Evolutionary conservation across 2,329 filamentous ascomycete species (phyloP), one percentile per base, ranked within the genome.

Genomic region (Colletotrichum karsti): DNA sequence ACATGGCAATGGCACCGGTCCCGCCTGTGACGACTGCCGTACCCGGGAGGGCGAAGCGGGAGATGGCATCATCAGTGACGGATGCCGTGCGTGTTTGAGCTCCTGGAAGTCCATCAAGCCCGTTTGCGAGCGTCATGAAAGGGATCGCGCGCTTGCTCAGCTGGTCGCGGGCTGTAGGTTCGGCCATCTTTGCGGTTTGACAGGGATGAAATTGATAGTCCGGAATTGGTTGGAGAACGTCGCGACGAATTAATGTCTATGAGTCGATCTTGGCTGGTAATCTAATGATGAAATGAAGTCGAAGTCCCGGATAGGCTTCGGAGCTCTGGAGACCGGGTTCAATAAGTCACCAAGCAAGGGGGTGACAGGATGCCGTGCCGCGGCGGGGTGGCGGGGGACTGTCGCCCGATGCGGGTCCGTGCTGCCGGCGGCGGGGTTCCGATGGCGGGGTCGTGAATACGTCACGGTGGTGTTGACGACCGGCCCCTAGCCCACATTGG

Each of bases 1-100:
- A 82, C 8, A 90, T 81, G 7, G 88, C 90, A 0, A 92, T 81
- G 10, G 86, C 89, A 4, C 91, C 91, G 13, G 89, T 86, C 33
- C 91, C 91, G 18, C 91, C 91, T 0, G 91, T 92, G 12, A 93
- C 84, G 84, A 78, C 73, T 39, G 73, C 77, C 39, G 76, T 77
- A 18, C 78, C 78, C 0, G 62, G 35, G 30, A 80, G 67, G 4
- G 74, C 64, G 72, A 81, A 81, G 20, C 79, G 75, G 5, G 72
- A 65, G 6, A 33, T 35, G 0, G 61, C 55, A 6, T 57, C 55
- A 39, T 67, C 59, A 1, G 53, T 7, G 15, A 56, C 62, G 18
- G 62, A 51, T 28, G 66, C 66, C 22, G 62, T 64, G 26, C 64
- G 61, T 39, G 26, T 8, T 7, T 63, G n/a, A 41, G 54, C 7